Evolutionary conservation across 2,329 filamentous ascomycete genomes (phyloP), one percentile per base, ranked within the genome.

Genomic region (Aspergillus ruber): DNA sequence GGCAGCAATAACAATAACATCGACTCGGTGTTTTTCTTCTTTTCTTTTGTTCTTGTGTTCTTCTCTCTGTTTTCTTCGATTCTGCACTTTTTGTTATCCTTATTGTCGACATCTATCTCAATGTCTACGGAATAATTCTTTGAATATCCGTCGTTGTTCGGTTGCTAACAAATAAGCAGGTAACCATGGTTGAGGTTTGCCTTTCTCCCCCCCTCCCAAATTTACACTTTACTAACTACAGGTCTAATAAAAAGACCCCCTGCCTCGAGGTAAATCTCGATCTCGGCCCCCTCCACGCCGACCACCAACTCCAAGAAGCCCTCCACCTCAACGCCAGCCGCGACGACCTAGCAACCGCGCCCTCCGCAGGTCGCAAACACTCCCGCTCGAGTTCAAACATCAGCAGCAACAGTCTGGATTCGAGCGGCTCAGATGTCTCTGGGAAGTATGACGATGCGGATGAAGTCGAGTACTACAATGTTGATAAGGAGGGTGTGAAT

Each of bases 361-460:
- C 18, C 33, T 53, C 21, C 35, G 46, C 57, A 42, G 60, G 62
- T 20, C 64, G 61, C 50, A 68, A 67, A 44, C 60, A 65, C 46
- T 48, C 56, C 32, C 58, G 58, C 46, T 56, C 50, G 33, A 53
- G 54, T 42, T 55, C 56, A 18, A 50, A 54, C 36, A 18, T 39
- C 17, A 39, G 36, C 25, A 52, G 50, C 20, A 45, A 52, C n/a
- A 45, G 55, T 9, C 49, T 49, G 8, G 58, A 58, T n/a, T 58
- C 50, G 8, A 33, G 4, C 41, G 55, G 57, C n/a, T 68, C 66
- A 2, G 65, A 67, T 21, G 49, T 51, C 5, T 66, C 68, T 1
- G 59, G 64, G 35, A 56, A 60, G 15, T 68, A 67, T 27, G 66
- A 69, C 29, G 64, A 69, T 42, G 62, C 64, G 8, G 59, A 69